Evolutionary conservation across 2,329 filamentous ascomycete species (phyloP), one percentile per base, ranked within the genome.

Genomic region (Cordyceps militaris): DNA sequence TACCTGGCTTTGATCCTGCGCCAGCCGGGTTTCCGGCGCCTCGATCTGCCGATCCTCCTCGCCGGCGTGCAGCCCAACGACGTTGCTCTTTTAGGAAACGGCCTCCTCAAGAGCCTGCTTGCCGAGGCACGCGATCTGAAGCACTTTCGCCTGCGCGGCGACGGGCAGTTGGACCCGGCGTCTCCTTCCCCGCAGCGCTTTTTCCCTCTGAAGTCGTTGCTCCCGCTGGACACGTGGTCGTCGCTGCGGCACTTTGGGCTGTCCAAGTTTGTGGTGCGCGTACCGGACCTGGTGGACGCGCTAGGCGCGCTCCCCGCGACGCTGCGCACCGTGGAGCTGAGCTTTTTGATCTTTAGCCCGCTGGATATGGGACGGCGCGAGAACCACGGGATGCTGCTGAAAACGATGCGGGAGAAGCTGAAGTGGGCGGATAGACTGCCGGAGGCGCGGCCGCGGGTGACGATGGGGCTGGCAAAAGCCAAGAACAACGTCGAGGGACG

Each of bases 251-350:
- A 71, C 28, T 71, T 74, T 60, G 60, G 64, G 1, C 62, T 74
- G 1, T 66, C 63, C 1, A 48, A 60, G 14, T 67, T 69, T 7
- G 16, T 66, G 0, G 65, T 72, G 1, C 53, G 48, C 21, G 58
- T 66, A 34, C 46, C 60, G 1, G 67, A 71, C 34, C 30, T 72
- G 0, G 47, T 73, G 9, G 56, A 61, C 0, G 52, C 72, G 1
- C 65, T 74, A 14, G 40, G 48, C 1, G 55, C 49, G 0, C 51
- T 75, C 0, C 70, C 69, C 3, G 8, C 23, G 0, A 67, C 66
- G 0, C 23, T 73, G 1, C 61, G 63, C 10, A 68, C 67, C 1
- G 59, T 73, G 0, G 66, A 74, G 28, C 61, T 75, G 6, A 73
- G 69, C 46, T 68, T 66, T 13, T 60, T 73, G 1, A 10, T 9